These are phyloP conservation scores for Flaveria ramosissima DNA, from an alignment of 129 eudicot species.

Conservation along the genomic window DNA sequence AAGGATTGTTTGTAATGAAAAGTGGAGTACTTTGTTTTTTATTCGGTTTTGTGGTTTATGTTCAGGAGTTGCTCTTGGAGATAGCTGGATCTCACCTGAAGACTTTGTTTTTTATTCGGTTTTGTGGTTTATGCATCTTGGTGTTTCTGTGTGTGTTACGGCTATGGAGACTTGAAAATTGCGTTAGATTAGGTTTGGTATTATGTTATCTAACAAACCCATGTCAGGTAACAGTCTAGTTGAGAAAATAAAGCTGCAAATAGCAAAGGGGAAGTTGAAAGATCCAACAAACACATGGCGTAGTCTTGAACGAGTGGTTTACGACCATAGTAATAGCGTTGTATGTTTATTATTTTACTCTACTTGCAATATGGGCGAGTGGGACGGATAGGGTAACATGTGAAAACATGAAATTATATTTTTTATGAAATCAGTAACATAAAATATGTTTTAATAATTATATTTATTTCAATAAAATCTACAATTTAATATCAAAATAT, in stretches of 20 bases:
- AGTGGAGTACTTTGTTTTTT: not conserved
- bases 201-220: constrained; percentile 30
- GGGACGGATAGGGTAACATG: not conserved
- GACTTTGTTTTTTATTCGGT: too few species aligned
- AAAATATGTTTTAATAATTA: not conserved
- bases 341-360: constrained; percentile 38
- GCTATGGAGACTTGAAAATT: not conserved
- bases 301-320: constrained; percentile 50
- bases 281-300: constrained; percentile 65
- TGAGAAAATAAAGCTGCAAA: constrained; percentile 55
- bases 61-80: constrained; percentile 85
- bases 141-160: constrained; percentile 37
- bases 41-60: not conserved
- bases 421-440: not conserved
- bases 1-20: not conserved
- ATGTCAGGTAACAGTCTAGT: constrained; percentile 49
- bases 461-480: not conserved
- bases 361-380: not conserved
- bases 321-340: constrained; percentile 51
- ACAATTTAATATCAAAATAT: not conserved
- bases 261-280: constrained; percentile 37
- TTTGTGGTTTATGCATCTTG: too few species aligned
- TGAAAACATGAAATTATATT: not conserved
- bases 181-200: not conserved
- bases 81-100: constrained; percentile 91